Conservation (phyloP, 192 early-diverging fungal species). For the Backusella morwellensis region DNA sequence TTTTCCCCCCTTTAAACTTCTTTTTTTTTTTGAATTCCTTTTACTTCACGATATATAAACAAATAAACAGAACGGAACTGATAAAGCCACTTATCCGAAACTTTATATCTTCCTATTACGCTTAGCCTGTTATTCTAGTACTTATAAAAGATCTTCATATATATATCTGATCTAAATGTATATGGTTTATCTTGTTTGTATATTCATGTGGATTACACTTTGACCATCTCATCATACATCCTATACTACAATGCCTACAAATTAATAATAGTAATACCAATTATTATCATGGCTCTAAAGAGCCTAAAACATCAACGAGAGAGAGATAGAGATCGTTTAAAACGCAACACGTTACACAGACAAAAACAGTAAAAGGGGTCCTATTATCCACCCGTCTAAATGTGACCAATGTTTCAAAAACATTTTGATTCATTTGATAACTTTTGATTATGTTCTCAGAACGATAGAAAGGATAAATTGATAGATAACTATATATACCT, state of each 20-base stretch:
- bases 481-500: background rate
- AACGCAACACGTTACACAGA: background rate
- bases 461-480: background rate
- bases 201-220: background rate
- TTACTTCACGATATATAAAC: background rate
- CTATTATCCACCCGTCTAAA: background rate
- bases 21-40: background rate
- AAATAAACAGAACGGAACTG: background rate
- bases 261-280: background rate
- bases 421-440: background rate
- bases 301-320: background rate
- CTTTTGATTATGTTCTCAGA: background rate
- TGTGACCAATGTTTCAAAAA: conserved; percentile 7
- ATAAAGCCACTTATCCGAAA: background rate
- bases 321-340: background rate
- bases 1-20: background rate
- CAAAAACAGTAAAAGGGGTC: background rate
- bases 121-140: background rate
- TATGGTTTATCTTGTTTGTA: background rate
- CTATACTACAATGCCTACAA: background rate
- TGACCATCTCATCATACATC: background rate
- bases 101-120: background rate
- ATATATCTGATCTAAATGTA: background rate
- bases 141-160: background rate
- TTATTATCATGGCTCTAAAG: background rate